Percentiles rank a stretch among this genome's conserved stretches.
These are phyloP conservation scores for Carallia brachiata DNA, from an alignment of 345 rosid genomes.

Conservation along the genomic window DNA sequence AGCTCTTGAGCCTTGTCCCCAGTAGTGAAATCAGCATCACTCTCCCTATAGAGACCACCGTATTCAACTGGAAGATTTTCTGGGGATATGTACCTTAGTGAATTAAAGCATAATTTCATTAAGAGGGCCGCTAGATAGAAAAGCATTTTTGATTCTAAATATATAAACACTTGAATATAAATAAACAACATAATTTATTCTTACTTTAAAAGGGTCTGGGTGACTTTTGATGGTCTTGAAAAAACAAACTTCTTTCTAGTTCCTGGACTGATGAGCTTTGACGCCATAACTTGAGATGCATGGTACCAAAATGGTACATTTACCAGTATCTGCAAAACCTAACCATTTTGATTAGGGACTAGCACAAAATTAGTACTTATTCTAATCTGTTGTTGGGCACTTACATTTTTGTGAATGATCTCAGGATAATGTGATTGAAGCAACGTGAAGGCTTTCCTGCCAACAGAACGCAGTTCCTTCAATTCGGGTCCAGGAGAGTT, in stretches of 20 bases:
- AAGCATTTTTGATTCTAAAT: background rate
- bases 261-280: constrained; percentile 29
- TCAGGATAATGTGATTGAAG: constrained; percentile 50
- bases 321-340: constrained; percentile 43
- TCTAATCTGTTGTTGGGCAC: background rate
- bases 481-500: constrained; percentile 31
- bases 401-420: constrained; percentile 41
- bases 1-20: constrained; percentile 40
- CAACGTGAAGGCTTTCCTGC: constrained; percentile 25
- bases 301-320: constrained; percentile 64
- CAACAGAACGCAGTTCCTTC: constrained; percentile 34
- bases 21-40: constrained; percentile 39
- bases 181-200: background rate
- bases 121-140: background rate
- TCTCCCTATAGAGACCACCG: constrained; percentile 53
- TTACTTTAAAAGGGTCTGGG: constrained; percentile 58
- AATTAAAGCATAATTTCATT: background rate
- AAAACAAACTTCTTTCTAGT: constrained; percentile 34
- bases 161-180: background rate
- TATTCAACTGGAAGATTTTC: constrained; percentile 54
- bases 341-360: background rate
- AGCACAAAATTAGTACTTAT: background rate
- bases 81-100: constrained; percentile 42
- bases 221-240: constrained; percentile 45
- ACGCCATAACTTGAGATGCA: constrained; percentile 33